Evolutionary conservation across 257 asterid species (phyloP).

Genomic region (Nicotiana sylvestris): DNA sequence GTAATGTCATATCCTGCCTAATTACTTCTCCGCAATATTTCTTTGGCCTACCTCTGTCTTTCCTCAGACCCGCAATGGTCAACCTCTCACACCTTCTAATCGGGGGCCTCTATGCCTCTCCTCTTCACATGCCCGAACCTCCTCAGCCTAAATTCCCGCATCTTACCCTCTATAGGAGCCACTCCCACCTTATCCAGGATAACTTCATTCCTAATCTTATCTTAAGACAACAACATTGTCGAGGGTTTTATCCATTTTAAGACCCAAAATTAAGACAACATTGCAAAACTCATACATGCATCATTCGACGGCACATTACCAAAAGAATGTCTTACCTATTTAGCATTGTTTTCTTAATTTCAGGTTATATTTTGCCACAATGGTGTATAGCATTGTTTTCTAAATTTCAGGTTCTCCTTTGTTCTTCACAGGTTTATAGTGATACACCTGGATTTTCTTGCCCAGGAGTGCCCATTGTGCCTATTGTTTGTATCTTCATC

Average conservation of each 20-base stretch:
- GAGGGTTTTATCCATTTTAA: neutral
- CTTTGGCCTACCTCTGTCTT: no score
- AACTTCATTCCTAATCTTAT: no score
- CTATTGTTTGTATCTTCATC: conserved; percentile 69
- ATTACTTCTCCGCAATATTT: no score
- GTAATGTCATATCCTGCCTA: no score
- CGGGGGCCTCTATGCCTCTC: no score
- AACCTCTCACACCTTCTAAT: no score
- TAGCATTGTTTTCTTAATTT: neutral
- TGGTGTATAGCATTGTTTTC: neutral
- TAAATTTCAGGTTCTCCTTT: conserved; percentile 13
- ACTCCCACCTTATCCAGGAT: no score
- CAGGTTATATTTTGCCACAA: neutral
- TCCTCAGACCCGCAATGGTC: no score
- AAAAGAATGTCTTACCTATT: neutral
- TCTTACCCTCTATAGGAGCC: no score
- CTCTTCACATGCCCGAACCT: no score
- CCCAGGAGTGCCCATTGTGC: conserved; percentile 87
- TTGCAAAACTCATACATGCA: neutral
- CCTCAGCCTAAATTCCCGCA: no score
- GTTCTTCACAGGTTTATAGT: conserved; percentile 43
- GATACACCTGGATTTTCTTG: conserved; percentile 82
- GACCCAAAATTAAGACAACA: neutral
- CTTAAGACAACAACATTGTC: no score
- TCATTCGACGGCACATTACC: neutral